Percentiles rank a stretch among this genome's conserved stretches.
phyloP scores from a whole-genome alignment of 441 rosid species.

The Pelargonium fulgidum region DNA sequence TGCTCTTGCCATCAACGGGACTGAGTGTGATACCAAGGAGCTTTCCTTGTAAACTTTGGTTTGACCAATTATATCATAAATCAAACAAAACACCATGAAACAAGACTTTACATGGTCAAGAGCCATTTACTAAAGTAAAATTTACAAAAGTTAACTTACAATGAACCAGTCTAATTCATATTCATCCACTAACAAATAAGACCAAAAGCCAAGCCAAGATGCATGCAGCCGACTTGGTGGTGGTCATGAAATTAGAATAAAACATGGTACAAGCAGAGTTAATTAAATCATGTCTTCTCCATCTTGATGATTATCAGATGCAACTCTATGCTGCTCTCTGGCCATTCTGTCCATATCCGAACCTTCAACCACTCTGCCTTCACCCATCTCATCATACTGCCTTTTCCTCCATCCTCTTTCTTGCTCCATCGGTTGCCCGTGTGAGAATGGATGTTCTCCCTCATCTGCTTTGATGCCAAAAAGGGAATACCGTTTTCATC shows the following conservation, averaged over 20 bases:
- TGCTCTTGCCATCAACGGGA: slow-evolving; percentile 9
- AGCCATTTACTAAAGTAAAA: slow-evolving; percentile 2
- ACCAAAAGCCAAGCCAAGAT: slow-evolving; percentile 1
- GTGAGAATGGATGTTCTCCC: slow-evolving; percentile 36
- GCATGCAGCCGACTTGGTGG: slow-evolving; percentile 16
- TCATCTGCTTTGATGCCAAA: slow-evolving; percentile 43
- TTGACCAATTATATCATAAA: not conserved
- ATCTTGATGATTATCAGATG: slow-evolving; percentile 14
- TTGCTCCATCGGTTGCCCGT: slow-evolving; percentile 28
- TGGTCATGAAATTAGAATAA: slow-evolving; percentile 13
- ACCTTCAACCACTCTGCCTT: slow-evolving; percentile 29
- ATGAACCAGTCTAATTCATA: slow-evolving; percentile 17
- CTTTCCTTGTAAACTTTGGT: not conserved
- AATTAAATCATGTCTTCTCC: slow-evolving; percentile 2
- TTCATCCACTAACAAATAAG: slow-evolving; percentile 6
- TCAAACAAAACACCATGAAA: slow-evolving; percentile 5
- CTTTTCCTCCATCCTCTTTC: slow-evolving; percentile 37
- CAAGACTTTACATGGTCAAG: slow-evolving; percentile 12
- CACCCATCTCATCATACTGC: slow-evolving; percentile 29
- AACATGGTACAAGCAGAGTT: slow-evolving; percentile 19
- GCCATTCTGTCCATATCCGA: slow-evolving; percentile 28
- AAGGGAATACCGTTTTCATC: slow-evolving; percentile 22
- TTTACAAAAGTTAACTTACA: slow-evolving; percentile 25
- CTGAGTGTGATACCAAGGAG: not conserved
- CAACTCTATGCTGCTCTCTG: slow-evolving; percentile 20